Evolutionary conservation across 2,329 filamentous ascomycete species (phyloP).

Genomic region (Basipetospora chlamydospora): DNA sequence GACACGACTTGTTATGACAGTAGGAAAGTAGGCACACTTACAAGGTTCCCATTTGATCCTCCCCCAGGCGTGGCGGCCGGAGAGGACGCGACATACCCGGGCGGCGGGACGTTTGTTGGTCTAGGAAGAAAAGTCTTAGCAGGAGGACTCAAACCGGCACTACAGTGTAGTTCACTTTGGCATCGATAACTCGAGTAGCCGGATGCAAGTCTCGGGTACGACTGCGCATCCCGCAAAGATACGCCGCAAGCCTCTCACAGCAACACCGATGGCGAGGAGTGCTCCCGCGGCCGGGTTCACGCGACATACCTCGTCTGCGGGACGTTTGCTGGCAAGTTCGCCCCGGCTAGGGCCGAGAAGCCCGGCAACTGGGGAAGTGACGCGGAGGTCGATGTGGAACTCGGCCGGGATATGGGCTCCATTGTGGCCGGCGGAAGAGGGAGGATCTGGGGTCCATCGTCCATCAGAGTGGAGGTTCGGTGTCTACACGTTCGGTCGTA

Average conservation of each 20-base stretch:
- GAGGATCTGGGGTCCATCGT: constrained; percentile 27
- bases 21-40: background rate
- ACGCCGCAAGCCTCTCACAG: too few species aligned
- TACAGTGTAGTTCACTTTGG: too few species aligned
- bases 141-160: too few species aligned
- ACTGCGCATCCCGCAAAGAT: too few species aligned
- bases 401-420: constrained; percentile 35
- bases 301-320: constrained; percentile 31
- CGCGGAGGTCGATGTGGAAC: constrained; percentile 31
- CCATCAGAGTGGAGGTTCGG: constrained; percentile 24
- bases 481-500: too few species aligned
- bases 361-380: constrained; percentile 31
- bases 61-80: constrained; percentile 1
- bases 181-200: too few species aligned
- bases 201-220: too few species aligned
- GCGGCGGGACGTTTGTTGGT: constrained; percentile 7
- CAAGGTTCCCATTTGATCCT: background rate
- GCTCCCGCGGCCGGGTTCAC: too few species aligned
- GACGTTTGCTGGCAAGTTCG: constrained; percentile 22
- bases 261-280: background rate
- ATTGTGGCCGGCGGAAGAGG: constrained; percentile 22
- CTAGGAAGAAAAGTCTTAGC: too few species aligned
- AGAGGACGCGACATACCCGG: background rate
- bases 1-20: too few species aligned
- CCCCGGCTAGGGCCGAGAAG: constrained; percentile 29